Evolutionary conservation across 805 yeast genomes (phyloP), one percentile per base, ranked within the genome.

Genomic region (Komagataella ulmi): DNA sequence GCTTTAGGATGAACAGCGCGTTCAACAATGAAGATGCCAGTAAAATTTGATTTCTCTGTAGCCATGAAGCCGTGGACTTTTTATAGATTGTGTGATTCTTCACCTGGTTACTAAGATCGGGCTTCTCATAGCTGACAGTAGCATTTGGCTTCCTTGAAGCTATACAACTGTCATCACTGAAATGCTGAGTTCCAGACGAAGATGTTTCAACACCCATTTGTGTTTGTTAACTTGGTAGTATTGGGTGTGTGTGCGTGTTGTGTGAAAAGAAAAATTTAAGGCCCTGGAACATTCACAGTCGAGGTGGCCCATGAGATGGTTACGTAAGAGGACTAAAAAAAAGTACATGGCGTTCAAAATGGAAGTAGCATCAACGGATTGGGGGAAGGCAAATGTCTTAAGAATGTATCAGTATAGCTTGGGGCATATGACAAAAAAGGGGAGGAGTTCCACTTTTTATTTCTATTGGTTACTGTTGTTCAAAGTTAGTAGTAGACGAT

Each of bases 401-500:
- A 46, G 17, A 12, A 10, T 46, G 14, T 46, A n/a, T 19, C 23
- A 19, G 30, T 17, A 36, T 5, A 17, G n/a, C 47, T 18, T n/a
- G 17, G 24, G 48, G 18, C 4, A 2, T 19, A 46, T 18, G 30
- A n/a, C 17, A 10, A 7, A 18, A 7, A 21, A 46, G 5, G 21
- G n/a, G 18, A 19, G 2, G 6, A 5, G 24, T 17, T 2, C 1
- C 48, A 46, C 17, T 19, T 21, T 17, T 19, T 12, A 47, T 21
- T 21, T 18, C 19, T 12, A 19, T 14, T 17, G 18, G 19, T 7
- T 24, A n/a, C 47, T 17, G 21, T 47, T 36, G 44, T 17, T 60
- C 58, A 62, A 51, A 7, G 55, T 56, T 44, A 63, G 45, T 30
- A 67, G 56, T 57, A 65, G 54, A 49, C 56, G 61, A 53, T 75